Evolutionary conservation across 2,329 filamentous ascomycete species (phyloP), one percentile per base, ranked within the genome.

Genomic region (Aureobasidium sp.): DNA sequence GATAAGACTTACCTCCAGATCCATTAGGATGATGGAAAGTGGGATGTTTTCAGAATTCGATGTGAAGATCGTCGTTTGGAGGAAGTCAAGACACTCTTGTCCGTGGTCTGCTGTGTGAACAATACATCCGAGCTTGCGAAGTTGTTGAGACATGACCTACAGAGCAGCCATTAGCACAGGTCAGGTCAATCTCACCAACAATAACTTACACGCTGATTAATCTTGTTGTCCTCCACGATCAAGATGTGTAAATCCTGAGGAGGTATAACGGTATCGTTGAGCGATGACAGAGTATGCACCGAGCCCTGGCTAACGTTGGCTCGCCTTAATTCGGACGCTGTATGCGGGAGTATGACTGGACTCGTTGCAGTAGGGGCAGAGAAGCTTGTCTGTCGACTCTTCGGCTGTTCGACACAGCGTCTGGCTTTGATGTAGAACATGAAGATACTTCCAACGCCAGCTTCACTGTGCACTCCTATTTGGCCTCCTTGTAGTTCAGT

Each of bases 401-500:
- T 52, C 16, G 47, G 44, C 34, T 60, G 49, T 15, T 65, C 63
- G 6, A 42, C 54, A 10, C 37, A 55, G 15, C 78, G 83, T 68
- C 81, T 82, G 59, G 80, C 80, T 67, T 83, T 83, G 69, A 88
- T 78, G 68, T 86, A 88, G 68, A 88, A 87, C 50, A 81, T 83
- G 71, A 88, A 87, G 3, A 81, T 85, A 69, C 83, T 86, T 47
- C 85, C 85, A 8, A 79, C 70, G n/a, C 81, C 84, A 62, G 80
- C 79, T 52, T 77, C 71, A 0, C 84, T 86, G 2, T 77, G 75
- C 11, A 88, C 83, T 1, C 86, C 86, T 36, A 89, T 87, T 47
- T 84, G 81, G 1, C 86, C 86, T n/a, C 85, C 84, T 65, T 88
- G 86, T 34, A 89, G 75, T 68, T 89, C 86, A 1, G 85, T 85